These are phyloP conservation scores for Gynandropsis gynandra DNA, from an alignment of 345 rosid species.

Conservation along the genomic window DNA sequence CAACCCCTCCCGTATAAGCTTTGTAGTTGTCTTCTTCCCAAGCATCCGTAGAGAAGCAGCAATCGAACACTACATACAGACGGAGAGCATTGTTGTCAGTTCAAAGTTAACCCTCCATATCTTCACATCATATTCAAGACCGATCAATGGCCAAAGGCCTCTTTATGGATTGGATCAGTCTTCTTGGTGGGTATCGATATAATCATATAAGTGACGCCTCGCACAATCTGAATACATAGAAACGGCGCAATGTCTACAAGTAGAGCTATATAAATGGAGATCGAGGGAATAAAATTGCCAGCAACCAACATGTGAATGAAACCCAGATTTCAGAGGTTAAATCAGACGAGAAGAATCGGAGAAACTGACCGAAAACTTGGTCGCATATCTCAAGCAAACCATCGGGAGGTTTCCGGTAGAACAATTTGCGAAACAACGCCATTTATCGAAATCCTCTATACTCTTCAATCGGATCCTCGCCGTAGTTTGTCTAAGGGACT, in stretches of 20 bases:
- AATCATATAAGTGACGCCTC: too few relatives aligned
- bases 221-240: too few relatives aligned
- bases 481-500: not conserved
- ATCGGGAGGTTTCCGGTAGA: constrained; percentile 83
- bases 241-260: not conserved
- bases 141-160: not conserved
- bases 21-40: constrained; percentile 59
- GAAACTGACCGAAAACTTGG: constrained; percentile 60
- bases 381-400: constrained; percentile 92
- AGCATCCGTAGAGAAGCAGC: constrained; percentile 70
- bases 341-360: not conserved
- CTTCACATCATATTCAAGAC: not conserved
- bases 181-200: not conserved
- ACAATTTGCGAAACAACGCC: constrained; percentile 82
- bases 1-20: constrained; percentile 54
- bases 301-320: constrained; percentile 1
- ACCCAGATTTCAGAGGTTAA: not conserved
- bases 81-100: constrained; percentile 4
- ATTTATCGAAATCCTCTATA: constrained; percentile 26
- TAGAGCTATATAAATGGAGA: not conserved
- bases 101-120: not conserved
- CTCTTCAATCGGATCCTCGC: constrained; percentile 1
- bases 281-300: not conserved
- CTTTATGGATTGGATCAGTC: not conserved
- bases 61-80: constrained; percentile 62